phyloP scores from a whole-genome alignment of 768 basidiomycete species.

The Boletales sp. region DNA sequence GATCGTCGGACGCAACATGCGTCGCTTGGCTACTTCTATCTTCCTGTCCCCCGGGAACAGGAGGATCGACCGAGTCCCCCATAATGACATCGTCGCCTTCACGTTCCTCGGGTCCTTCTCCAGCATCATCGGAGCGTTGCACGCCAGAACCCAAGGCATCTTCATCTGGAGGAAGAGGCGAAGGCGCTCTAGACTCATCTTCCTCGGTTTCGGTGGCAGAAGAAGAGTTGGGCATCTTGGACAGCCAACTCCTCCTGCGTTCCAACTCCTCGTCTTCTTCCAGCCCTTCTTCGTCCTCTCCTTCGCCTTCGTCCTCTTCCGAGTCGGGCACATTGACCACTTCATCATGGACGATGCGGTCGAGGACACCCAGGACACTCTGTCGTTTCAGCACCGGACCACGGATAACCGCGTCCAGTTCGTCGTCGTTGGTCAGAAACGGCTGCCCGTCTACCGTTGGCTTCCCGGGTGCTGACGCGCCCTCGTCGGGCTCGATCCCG shows the following conservation, averaged over 20 bases:
- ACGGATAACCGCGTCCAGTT: conserved; percentile 39
- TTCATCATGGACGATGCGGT: conserved; percentile 26
- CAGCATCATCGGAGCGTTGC: conserved; percentile 5
- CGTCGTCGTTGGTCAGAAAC: conserved; percentile 17
- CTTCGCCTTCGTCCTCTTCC: conserved; percentile 40
- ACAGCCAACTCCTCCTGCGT: conserved; percentile 29
- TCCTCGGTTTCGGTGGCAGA: conserved; percentile 36
- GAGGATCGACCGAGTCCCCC: conserved; percentile 3
- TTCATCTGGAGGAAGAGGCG: conserved; percentile 19
- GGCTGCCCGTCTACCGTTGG: background rate
- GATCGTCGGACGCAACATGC: conserved; percentile 18
- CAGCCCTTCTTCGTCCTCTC: conserved; percentile 27
- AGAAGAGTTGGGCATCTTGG: conserved; percentile 25
- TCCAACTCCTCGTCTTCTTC: conserved; percentile 34
- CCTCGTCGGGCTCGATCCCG: conserved; percentile 12
- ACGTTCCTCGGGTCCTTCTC: background rate
- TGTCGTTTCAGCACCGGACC: conserved; percentile 32
- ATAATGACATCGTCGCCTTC: conserved; percentile 6
- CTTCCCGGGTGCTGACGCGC: background rate
- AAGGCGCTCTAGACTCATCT: conserved; percentile 18
- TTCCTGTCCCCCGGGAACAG: background rate
- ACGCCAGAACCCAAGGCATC: conserved; percentile 29
- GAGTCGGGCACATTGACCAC: conserved; percentile 35
- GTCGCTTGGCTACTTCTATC: conserved; percentile 16
- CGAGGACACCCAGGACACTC: conserved; percentile 25